These are phyloP conservation scores for Amphirosellinia nigrospora DNA, from an alignment of 495 filamentous ascomycete genomes.

Conservation along the genomic window DNA sequence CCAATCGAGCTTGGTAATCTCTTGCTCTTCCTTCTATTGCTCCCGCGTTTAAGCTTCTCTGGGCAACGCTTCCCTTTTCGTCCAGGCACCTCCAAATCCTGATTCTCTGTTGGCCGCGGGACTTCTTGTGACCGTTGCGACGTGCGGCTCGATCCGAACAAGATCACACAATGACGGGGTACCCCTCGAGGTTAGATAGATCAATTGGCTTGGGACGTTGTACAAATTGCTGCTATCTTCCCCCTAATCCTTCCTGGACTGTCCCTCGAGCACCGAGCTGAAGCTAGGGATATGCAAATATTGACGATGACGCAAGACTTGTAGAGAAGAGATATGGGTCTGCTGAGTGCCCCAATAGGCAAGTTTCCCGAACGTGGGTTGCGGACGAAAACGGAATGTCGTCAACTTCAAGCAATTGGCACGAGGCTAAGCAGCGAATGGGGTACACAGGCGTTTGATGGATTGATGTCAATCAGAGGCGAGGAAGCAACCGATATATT, in stretches of 20 bases:
- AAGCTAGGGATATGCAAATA: background rate
- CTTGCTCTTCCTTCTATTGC: background rate
- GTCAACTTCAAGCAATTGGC: constrained; percentile 9
- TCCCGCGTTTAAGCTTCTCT: constrained; percentile 5
- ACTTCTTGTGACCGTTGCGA: background rate
- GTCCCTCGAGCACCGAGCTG: background rate
- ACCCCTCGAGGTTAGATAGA: background rate
- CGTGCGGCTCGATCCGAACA: background rate
- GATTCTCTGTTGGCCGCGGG: constrained; percentile 9
- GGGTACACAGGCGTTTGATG: constrained; percentile 15
- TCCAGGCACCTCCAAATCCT: constrained; percentile 6
- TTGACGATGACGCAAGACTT: constrained; percentile 7
- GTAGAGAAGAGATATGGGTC: background rate
- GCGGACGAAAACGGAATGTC: constrained; percentile 18
- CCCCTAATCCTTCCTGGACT: background rate
- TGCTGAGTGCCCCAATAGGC: constrained; percentile 13
- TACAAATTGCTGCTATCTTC: background rate
- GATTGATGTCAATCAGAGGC: constrained; percentile 9
- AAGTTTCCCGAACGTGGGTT: constrained; percentile 19
- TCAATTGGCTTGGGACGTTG: background rate
- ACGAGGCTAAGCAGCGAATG: constrained; percentile 15
- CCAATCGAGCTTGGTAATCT: background rate
- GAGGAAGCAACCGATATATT: constrained; percentile 7
- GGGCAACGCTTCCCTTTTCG: constrained; percentile 15
- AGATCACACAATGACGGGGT: background rate